Percentiles rank a stretch among this genome's conserved stretches.
Evolutionary conservation across 768 basidiomycete genomes (phyloP).

Genomic region (Nidularia pulvinata): DNA sequence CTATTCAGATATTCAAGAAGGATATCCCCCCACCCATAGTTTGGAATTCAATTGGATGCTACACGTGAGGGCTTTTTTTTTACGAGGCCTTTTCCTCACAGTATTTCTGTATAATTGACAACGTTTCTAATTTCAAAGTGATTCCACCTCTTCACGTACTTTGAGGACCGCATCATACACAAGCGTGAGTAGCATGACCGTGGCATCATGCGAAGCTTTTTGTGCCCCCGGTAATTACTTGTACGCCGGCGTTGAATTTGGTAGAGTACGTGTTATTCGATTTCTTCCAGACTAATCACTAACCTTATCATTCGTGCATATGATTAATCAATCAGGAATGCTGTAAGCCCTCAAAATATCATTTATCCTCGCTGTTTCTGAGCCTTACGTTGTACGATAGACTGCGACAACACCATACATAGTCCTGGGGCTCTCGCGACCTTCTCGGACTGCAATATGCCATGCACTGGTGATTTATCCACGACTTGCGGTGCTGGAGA

Average conservation of each 20-base stretch:
- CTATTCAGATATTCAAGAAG: no score
- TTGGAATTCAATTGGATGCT: no score
- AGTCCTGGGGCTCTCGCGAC: background rate
- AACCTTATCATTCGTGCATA: background rate
- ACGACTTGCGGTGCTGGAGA: slow-evolving; percentile 11
- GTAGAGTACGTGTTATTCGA: no score
- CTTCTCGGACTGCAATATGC: slow-evolving; percentile 10
- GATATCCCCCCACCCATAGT: no score
- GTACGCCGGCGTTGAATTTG: slow-evolving; percentile 9
- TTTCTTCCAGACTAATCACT: no score
- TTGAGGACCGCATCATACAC: slow-evolving; percentile 1
- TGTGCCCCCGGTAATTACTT: slow-evolving; percentile 3
- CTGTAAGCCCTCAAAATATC: slow-evolving; percentile 3
- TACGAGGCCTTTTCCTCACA: no score
- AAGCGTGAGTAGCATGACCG: slow-evolving; percentile 1
- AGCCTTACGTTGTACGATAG: background rate
- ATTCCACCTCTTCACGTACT: slow-evolving; percentile 1
- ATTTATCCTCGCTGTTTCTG: background rate
- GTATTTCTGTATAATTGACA: no score
- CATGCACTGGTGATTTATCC: slow-evolving; percentile 9
- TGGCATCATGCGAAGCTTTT: slow-evolving; percentile 5
- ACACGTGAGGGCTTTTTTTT: no score
- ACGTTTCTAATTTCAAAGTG: no score
- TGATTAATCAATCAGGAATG: slow-evolving; percentile 3
- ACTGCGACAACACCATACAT: slow-evolving; percentile 5